Evolutionary conservation across 2,329 filamentous ascomycete genomes (phyloP), one percentile per base, ranked within the genome.

Genomic region (Trichoderma asperellum): DNA sequence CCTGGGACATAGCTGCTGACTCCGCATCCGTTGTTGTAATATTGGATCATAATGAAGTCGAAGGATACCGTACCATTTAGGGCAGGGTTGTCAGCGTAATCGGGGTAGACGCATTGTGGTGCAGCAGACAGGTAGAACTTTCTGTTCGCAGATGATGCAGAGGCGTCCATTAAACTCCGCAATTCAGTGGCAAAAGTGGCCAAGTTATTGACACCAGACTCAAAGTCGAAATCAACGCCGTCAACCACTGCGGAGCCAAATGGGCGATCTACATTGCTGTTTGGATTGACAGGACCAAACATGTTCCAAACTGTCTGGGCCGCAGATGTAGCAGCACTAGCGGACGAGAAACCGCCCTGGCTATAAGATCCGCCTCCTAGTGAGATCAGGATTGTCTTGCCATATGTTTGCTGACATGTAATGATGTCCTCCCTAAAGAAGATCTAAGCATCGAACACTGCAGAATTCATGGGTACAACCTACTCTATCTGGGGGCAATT

Each of bases 181-280:
- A 92, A 83, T 65, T 84, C 81, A 49, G 83, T 80, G 1, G 85
- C 89, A 73, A 92, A 91, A 1, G 86, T 79, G 0, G 81, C 83
- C 80, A 91, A 87, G 79, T 92, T 89, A 56, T 78, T 78, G 14
- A 86, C 85, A 4, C 79, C 78, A 7, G 86, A 82, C 80, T 93
- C 91, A 71, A 93, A 89, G 77, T 94, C 91, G 72, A 93, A 88
- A 79, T 94, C 91, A 77, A 94, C 93, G 5, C 92, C 92, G 77
- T 94, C 90, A 55, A 94, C 80, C 5, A 87, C 83, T 11, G 88
- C 87, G 14, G 81, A 79, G 64, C 89, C 89, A 76, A 93, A 93
- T 1, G 91, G 91, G 6, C 91, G 87, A 69, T 87, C 83, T 11
- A 81, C 81, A 1, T 77, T 79, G 49, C 79, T 82, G 34, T 78